Base-by-base conservation (phyloP, 2,329 filamentous ascomycete species). In the Verticillium zaregamsianum region DNA sequence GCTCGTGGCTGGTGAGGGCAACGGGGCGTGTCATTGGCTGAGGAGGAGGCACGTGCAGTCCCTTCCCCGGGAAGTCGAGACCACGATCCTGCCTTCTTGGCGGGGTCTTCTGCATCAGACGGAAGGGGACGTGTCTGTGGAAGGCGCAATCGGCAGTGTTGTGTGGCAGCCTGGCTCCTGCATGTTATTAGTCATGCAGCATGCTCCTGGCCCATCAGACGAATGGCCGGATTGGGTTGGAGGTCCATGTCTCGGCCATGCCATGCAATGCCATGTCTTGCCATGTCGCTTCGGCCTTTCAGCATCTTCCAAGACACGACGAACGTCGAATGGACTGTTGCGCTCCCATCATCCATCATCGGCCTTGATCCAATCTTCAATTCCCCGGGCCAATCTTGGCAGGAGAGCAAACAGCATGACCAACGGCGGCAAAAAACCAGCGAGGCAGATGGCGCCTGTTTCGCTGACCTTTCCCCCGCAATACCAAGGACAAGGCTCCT, bases 401-500 rank as follows among this genome's bases (percentile, higher is more conserved):
- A 15, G 40, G 17, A 11, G 6, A 49, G 17, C 40, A 49, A 9
- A 49, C 5, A 49, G 2, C 17, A 58, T 39, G 58, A 28, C 37
- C 28, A 28, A 12, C 57, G 37, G 7, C 28, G 28, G 33, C 17
- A 17, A 62, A 32, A 39, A 49, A 15, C 20, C 58, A 9, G 28
- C 31, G 15, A 59, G 28, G 11, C 11, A 33, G 32, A 23, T 23
- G 14, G 59, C 39, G 7, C 32, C 63, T 20, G 49, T 66, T 39
- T 37, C 32, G 2, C 56, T 66, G n/a, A 32, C 55, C 12, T 33
- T 60, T 8, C 63, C 64, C 7, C 35, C 61, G 5, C 55, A 59
- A 2, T 66, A 66, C 23, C 63, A 33, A 54, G 64, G 63, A 37
- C 60, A 37, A n/a, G 64, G 63, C 6, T 63, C 64, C 11, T 66